phyloP scores from a whole-genome alignment of 2,329 filamentous ascomycete species.

The Penicillium sp. region DNA sequence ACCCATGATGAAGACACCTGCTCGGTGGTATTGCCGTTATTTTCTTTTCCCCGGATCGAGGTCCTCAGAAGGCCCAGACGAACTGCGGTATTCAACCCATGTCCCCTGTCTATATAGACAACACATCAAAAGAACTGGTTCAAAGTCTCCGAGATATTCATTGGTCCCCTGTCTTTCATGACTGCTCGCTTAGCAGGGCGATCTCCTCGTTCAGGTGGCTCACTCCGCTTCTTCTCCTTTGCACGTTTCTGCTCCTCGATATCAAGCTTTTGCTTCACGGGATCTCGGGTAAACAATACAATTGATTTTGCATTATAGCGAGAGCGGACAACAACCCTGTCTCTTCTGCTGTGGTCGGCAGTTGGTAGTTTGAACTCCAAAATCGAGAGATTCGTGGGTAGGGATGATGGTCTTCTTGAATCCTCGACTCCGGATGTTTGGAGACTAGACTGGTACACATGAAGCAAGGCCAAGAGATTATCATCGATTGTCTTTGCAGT shows the following conservation, averaged over 20 bases:
- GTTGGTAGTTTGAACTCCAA: slow-evolving; percentile 10
- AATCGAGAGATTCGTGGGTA: background rate
- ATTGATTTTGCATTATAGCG: slow-evolving; percentile 3
- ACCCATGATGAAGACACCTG: no score
- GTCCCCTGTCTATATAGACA: background rate
- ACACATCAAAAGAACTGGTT: slow-evolving; percentile 7
- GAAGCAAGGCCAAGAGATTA: background rate
- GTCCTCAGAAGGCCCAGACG: no score
- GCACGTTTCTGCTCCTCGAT: background rate
- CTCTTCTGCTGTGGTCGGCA: background rate
- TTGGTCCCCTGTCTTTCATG: slow-evolving; percentile 8
- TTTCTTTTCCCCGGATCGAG: no score
- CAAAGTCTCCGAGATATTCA: slow-evolving; percentile 1
- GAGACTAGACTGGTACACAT: slow-evolving; percentile 9
- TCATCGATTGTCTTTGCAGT: background rate
- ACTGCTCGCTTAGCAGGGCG: slow-evolving; percentile 4
- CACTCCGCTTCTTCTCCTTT: background rate
- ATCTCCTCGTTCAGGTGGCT: background rate
- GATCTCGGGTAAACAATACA: slow-evolving; percentile 8
- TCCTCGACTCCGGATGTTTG: background rate
- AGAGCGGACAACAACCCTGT: slow-evolving; percentile 6
- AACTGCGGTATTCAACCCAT: no score
- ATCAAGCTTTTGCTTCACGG: background rate
- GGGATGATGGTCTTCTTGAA: background rate
- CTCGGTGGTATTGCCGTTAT: no score